These are phyloP conservation scores for Pseudohalonectria lignicola DNA, from an alignment of 2,329 filamentous ascomycete species.

Conservation along the genomic window DNA sequence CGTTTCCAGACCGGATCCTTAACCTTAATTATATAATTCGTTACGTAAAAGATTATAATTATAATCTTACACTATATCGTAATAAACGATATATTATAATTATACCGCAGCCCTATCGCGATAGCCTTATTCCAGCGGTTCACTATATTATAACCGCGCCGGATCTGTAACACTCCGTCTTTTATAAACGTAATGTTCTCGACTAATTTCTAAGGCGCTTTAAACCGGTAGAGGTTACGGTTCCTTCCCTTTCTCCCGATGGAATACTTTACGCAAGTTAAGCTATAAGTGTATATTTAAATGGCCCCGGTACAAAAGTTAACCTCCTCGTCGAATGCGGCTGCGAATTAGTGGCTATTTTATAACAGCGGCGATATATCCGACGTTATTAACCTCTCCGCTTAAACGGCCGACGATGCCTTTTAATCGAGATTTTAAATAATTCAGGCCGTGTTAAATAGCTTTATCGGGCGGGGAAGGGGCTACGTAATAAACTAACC, in stretches of 20 bases:
- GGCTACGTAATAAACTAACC: background rate
- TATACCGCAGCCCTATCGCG: background rate
- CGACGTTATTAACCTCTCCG: background rate
- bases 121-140: background rate
- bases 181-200: background rate
- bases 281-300: background rate
- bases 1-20: no score
- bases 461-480: background rate
- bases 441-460: background rate
- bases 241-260: background rate
- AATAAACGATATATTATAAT: background rate
- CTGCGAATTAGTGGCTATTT: background rate
- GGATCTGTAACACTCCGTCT: background rate
- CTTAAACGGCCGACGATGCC: background rate
- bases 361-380: background rate
- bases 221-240: background rate
- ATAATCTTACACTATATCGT: background rate
- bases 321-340: background rate
- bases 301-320: background rate
- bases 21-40: background rate
- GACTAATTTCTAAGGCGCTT: background rate
- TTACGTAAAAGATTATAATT: background rate
- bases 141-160: background rate
- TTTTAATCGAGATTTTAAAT: background rate
- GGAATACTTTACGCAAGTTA: no score